Evolutionary conservation across 2,329 filamentous ascomycete species (phyloP).

Genomic region (Trichothecium sympodiale): DNA sequence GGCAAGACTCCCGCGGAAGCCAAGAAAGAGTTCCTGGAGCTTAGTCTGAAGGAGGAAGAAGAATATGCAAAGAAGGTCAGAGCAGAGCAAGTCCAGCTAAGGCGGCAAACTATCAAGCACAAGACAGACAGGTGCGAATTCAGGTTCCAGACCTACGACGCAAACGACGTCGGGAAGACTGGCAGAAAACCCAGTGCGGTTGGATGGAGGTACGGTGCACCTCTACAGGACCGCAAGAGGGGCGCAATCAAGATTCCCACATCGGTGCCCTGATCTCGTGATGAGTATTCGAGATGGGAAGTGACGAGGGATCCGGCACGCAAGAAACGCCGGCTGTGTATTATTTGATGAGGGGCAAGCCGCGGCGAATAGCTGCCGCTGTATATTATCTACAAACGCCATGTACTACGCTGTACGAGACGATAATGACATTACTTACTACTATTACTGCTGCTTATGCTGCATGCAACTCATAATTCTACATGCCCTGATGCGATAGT

Average conservation of each 20-base stretch:
- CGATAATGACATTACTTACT: too few relatives aligned
- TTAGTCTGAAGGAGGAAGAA: constrained; percentile 32
- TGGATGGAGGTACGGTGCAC: constrained; percentile 55
- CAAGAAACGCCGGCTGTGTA: constrained; percentile 2
- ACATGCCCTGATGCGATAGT: too few relatives aligned
- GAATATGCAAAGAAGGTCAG: constrained; percentile 20
- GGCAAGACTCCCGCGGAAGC: constrained; percentile 25
- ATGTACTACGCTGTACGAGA: too few relatives aligned
- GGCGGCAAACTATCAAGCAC: constrained; percentile 30
- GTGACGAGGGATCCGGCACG: too few relatives aligned
- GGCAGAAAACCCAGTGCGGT: constrained; percentile 40
- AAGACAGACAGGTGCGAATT: constrained; percentile 48
- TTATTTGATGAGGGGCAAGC: neutral
- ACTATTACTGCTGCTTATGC: too few relatives aligned
- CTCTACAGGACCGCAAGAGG: constrained; percentile 49
- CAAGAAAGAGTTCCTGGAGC: constrained; percentile 26
- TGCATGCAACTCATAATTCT: too few relatives aligned
- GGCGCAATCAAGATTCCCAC: constrained; percentile 59
- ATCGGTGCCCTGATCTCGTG: constrained; percentile 35
- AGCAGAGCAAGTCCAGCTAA: constrained; percentile 19
- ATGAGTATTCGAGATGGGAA: too few relatives aligned
- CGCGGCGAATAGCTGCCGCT: constrained; percentile 3
- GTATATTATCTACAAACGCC: constrained; percentile 10
- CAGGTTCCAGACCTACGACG: constrained; percentile 48
- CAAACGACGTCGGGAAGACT: constrained; percentile 41